These are phyloP conservation scores for Scutellaria galericulata DNA, from an alignment of 257 asterid species.

Conservation along the genomic window DNA sequence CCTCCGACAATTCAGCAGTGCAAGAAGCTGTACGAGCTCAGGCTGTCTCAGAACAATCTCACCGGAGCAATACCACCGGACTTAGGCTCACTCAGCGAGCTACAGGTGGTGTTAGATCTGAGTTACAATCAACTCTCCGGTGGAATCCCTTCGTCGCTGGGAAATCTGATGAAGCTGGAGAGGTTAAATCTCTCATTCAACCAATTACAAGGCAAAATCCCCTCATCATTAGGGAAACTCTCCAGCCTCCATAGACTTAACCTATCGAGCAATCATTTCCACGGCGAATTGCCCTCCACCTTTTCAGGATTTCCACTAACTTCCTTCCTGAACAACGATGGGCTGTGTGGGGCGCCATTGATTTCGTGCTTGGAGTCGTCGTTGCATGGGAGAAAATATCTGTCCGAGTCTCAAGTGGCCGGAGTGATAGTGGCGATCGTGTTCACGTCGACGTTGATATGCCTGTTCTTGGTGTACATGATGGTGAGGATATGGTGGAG, in stretches of 20 bases:
- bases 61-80: conserved; percentile 70
- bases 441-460: conserved; percentile 74
- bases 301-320: conserved; percentile 64
- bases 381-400: conserved; percentile 42
- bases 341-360: conserved; percentile 82
- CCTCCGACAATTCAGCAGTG: conserved; percentile 74
- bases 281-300: conserved; percentile 63
- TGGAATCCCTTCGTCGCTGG: conserved; percentile 72
- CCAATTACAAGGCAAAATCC: conserved; percentile 61
- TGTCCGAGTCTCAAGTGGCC: conserved; percentile 61
- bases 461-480: conserved; percentile 67
- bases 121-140: conserved; percentile 72
- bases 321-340: conserved; percentile 59
- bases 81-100: conserved; percentile 67
- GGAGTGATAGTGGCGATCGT: conserved; percentile 85
- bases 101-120: conserved; percentile 82
- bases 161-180: conserved; percentile 71
- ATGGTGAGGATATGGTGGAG: conserved; percentile 87
- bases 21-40: conserved; percentile 77
- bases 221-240: conserved; percentile 61
- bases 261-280: conserved; percentile 66
- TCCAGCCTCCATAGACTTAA: conserved; percentile 79
- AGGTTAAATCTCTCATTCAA: conserved; percentile 77
- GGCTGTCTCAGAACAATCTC: conserved; percentile 72
- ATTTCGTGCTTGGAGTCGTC: conserved; percentile 48